A percentile compares a stretch with the other conserved stretches of the same genome.
These are phyloP conservation scores for Staphylotrichum tortipilum DNA, from an alignment of 495 filamentous ascomycete species.

Conservation along the genomic window DNA sequence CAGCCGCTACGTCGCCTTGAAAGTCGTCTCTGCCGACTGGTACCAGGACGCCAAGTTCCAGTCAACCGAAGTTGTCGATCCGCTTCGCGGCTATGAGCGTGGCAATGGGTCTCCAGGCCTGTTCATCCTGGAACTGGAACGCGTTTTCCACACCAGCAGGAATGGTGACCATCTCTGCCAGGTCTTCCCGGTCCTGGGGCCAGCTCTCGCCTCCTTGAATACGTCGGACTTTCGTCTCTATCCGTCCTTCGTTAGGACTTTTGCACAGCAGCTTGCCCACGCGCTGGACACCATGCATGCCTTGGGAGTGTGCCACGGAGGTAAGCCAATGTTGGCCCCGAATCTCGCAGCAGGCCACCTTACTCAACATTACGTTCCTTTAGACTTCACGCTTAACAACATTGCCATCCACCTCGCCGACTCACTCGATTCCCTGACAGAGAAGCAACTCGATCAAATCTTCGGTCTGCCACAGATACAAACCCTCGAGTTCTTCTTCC, in stretches of 20 bases:
- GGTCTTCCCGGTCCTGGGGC: not conserved
- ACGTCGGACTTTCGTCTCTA: not conserved
- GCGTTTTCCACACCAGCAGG: constrained; percentile 1
- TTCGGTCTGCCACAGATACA: not conserved
- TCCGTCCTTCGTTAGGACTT: not conserved
- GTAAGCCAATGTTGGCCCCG: not conserved
- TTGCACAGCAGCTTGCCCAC: not conserved
- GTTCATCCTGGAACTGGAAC: constrained; percentile 1
- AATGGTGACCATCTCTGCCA: not conserved
- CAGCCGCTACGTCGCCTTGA: constrained; percentile 4
- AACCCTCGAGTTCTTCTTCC: not conserved
- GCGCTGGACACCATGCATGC: not conserved
- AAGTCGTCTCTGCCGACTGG: not conserved
- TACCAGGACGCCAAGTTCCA: not conserved
- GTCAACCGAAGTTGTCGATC: not conserved
- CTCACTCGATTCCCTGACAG: not conserved
- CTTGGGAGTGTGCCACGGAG: constrained; percentile 3
- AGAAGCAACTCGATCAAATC: constrained; percentile 1
- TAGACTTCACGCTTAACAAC: not conserved
- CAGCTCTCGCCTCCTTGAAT: constrained; percentile 1
- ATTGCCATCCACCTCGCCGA: not conserved
- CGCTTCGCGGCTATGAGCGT: not conserved
- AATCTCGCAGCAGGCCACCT: not conserved
- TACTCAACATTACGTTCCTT: not conserved
- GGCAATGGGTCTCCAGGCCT: not conserved